Conservation (phyloP, 257 asterid genomes). For the Jaltomata sinuosa region DNA sequence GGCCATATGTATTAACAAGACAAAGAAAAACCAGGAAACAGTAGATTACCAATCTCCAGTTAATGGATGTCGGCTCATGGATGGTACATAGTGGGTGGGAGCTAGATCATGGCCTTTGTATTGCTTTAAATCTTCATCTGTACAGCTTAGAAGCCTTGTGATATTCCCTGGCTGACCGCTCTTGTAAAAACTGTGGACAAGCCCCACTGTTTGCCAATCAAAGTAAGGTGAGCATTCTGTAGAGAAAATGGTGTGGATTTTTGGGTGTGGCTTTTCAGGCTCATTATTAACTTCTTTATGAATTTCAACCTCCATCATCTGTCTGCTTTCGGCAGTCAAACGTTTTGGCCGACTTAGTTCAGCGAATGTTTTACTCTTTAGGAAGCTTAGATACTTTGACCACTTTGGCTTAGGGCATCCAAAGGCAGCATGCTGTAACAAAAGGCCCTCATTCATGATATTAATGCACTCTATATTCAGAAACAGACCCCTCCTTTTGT, state of each 20-base stretch:
- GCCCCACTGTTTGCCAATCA: constrained; percentile 98
- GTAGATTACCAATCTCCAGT: constrained; percentile 84
- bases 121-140: constrained; percentile 78
- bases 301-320: constrained; percentile 43
- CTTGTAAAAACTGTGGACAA: constrained; percentile 73
- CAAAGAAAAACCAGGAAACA: constrained; percentile 3
- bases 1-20: not conserved
- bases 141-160: constrained; percentile 85
- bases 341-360: constrained; percentile 61
- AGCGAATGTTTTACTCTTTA: constrained; percentile 68
- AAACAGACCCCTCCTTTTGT: constrained; percentile 58
- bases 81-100: constrained; percentile 93
- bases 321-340: constrained; percentile 47
- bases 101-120: constrained; percentile 88
- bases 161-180: constrained; percentile 96
- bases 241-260: constrained; percentile 86
- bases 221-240: constrained; percentile 88
- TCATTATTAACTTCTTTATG: constrained; percentile 41
- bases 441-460: constrained; percentile 73
- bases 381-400: constrained; percentile 85
- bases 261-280: constrained; percentile 51
- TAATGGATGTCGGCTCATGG: constrained; percentile 96
- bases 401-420: constrained; percentile 86
- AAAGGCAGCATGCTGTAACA: constrained; percentile 60
- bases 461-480: constrained; percentile 71